Conservation (phyloP, 2,329 filamentous ascomycete species). For the Ceratocystis destructans region DNA sequence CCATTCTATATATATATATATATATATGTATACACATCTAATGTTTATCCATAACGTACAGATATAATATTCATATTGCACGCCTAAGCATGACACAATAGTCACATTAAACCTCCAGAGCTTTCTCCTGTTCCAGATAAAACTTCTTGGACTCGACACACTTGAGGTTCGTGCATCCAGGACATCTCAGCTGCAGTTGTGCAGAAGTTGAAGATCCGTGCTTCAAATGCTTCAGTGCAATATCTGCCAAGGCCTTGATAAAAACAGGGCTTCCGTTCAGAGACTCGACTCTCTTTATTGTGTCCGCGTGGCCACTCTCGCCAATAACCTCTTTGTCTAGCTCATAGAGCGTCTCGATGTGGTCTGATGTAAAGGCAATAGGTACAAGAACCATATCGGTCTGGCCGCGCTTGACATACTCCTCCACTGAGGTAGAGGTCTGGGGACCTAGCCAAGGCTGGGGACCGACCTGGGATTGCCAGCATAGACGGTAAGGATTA, state of each 20-base stretch:
- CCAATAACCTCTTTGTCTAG: conserved; percentile 90
- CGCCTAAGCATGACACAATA: background rate
- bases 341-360: conserved; percentile 94
- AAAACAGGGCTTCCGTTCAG: conserved; percentile 85
- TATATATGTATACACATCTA: background rate
- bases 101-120: background rate
- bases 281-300: conserved; percentile 80
- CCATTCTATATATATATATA: background rate
- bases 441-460: conserved; percentile 92
- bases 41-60: background rate
- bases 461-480: conserved; percentile 96
- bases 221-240: conserved; percentile 67
- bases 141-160: conserved; percentile 67
- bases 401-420: conserved; percentile 81
- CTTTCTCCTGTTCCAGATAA: conserved; percentile 29
- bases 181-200: conserved; percentile 85
- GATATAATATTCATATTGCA: background rate
- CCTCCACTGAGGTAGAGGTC: conserved; percentile 73
- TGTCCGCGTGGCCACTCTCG: conserved; percentile 62
- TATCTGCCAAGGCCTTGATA: conserved; percentile 75
- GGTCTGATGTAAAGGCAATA: conserved; percentile 96
- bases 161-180: conserved; percentile 79
- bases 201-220: conserved; percentile 53
- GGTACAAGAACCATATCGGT: conserved; percentile 84
- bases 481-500: conserved; percentile 86